Conservation (phyloP, 164 flowering plant species). For the Vitis amurensis region DNA sequence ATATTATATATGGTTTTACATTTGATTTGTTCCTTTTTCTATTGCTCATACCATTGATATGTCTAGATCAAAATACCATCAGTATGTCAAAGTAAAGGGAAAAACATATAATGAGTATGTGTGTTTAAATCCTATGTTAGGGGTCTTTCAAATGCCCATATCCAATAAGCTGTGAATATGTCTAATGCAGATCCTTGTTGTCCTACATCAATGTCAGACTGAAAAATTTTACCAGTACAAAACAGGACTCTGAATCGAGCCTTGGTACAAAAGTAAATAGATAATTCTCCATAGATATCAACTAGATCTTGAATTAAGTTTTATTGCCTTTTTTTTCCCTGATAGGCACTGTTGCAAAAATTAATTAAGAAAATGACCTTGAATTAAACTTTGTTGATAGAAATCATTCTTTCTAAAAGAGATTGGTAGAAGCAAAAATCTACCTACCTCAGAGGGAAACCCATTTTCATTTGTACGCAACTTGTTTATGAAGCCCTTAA, state of each 20-base stretch:
- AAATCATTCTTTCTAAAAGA: no score
- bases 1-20: not conserved
- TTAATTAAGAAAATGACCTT: not conserved
- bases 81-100: not conserved
- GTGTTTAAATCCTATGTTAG: not conserved
- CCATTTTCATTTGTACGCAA: conserved; percentile 53
- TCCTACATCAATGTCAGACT: no score
- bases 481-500: conserved; percentile 51
- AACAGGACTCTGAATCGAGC: no score
- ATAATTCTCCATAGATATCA: no score
- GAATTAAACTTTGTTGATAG: not conserved
- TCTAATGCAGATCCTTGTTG: not conserved
- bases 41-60: not conserved
- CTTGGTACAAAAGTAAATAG: no score
- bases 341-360: not conserved
- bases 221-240: no score
- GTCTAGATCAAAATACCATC: not conserved
- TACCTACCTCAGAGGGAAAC: conserved; percentile 50
- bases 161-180: not conserved
- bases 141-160: not conserved
- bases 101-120: not conserved
- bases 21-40: not conserved
- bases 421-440: not conserved
- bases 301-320: no score
- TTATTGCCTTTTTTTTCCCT: no score